Conservation (phyloP, 176 grass and related monocot genomes). For the Oryza meridionalis region DNA sequence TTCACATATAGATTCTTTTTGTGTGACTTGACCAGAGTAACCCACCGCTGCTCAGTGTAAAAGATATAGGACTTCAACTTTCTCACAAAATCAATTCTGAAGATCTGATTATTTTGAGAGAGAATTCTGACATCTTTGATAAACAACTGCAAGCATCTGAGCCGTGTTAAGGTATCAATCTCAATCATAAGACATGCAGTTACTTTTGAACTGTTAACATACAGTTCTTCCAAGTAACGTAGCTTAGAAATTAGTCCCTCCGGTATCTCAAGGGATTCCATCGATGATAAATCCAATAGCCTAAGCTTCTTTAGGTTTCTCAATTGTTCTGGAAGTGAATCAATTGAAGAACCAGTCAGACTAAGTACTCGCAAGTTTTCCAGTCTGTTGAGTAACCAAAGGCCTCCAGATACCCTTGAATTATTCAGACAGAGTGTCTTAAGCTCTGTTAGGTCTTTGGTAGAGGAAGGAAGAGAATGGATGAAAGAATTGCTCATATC, state of each 20-base stretch:
- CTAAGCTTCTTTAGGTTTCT: slow-evolving; percentile 22
- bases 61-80: slow-evolving; percentile 23
- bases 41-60: slow-evolving; percentile 15
- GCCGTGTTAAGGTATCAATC: slow-evolving; percentile 3
- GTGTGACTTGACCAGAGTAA: not conserved
- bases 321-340: slow-evolving; percentile 21
- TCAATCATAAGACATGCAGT: slow-evolving; percentile 24
- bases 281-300: slow-evolving; percentile 40
- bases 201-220: not conserved
- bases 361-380: slow-evolving; percentile 29
- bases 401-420: not conserved
- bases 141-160: slow-evolving; percentile 33
- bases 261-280: not conserved
- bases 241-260: slow-evolving; percentile 29
- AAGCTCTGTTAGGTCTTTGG: not conserved
- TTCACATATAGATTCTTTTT: slow-evolving; percentile 28
- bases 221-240: slow-evolving; percentile 32
- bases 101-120: not conserved
- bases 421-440: not conserved
- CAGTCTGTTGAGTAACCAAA: slow-evolving; percentile 2
- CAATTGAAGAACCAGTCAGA: not conserved
- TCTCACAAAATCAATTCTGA: not conserved
- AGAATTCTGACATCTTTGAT: slow-evolving; percentile 23
- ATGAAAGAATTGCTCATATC: slow-evolving; percentile 31
- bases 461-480: slow-evolving; percentile 11